Evolutionary conservation across 208 protist genomes (phyloP).

Genomic region (Trypanosoma vivax): DNA sequence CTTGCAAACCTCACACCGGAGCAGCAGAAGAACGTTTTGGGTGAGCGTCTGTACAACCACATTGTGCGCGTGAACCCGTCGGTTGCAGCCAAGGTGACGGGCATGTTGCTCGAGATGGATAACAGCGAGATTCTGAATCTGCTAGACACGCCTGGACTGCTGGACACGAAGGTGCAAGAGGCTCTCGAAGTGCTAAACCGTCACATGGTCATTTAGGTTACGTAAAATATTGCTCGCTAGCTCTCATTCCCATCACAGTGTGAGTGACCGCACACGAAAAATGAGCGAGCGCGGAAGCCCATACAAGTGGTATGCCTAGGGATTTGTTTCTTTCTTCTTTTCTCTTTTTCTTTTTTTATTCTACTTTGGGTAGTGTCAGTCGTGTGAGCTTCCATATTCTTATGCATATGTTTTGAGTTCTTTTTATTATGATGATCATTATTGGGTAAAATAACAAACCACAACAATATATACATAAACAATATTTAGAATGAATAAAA

Average conservation of each 20-base stretch:
- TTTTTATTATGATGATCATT: not conserved
- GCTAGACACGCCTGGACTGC: conserved; percentile 85
- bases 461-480: conserved; percentile 1
- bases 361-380: not conserved
- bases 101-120: conserved; percentile 99
- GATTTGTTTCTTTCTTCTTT: conserved; percentile 1
- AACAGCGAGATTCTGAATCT: conserved; percentile 93
- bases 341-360: conserved; percentile 1
- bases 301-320: not conserved
- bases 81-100: conserved; percentile 97
- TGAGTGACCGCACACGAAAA: too few species aligned
- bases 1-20: conserved; percentile 67
- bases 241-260: too few species aligned
- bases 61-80: conserved; percentile 85
- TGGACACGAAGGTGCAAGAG: conserved; percentile 95
- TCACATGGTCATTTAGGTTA: conserved; percentile 69
- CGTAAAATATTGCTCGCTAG: too few species aligned
- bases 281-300: conserved; percentile 1
- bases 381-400: not conserved
- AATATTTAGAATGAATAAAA: not conserved
- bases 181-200: conserved; percentile 92
- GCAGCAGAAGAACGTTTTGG: conserved; percentile 94
- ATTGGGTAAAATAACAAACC: not conserved
- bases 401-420: not conserved
- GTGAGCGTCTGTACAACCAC: conserved; percentile 95